phyloP scores from a whole-genome alignment of 1,284 basidiomycete species.

The Mycena citricolor region DNA sequence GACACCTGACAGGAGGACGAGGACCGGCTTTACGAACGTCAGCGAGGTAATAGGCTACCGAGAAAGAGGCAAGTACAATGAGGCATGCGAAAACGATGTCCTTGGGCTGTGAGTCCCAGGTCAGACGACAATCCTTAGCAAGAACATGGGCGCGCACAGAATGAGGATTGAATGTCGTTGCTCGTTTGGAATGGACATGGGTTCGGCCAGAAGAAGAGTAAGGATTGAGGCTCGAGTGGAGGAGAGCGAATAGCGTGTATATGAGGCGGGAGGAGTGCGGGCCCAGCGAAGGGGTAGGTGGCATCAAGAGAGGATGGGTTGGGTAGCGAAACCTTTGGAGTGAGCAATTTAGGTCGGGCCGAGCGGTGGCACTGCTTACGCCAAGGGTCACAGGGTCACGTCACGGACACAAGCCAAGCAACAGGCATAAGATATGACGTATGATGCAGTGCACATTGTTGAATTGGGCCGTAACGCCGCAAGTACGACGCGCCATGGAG shows the following conservation, averaged over 20 bases:
- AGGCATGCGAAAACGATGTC: slow-evolving; percentile 50
- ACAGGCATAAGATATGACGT: too few relatives aligned
- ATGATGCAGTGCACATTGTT: too few relatives aligned
- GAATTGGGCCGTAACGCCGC: too few relatives aligned
- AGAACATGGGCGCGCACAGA: not conserved
- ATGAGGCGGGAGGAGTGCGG: slow-evolving; percentile 20
- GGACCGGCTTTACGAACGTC: slow-evolving; percentile 38
- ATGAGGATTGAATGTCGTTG: slow-evolving; percentile 7
- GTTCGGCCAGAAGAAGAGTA: slow-evolving; percentile 2
- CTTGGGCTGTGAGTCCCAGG: slow-evolving; percentile 24
- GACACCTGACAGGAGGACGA: slow-evolving; percentile 61
- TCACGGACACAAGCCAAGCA: too few relatives aligned
- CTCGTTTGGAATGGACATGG: slow-evolving; percentile 17
- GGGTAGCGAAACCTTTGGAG: too few relatives aligned
- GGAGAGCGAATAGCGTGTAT: slow-evolving; percentile 23
- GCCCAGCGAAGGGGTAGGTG: slow-evolving; percentile 13
- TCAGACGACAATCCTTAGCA: not conserved
- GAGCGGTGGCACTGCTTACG: too few relatives aligned
- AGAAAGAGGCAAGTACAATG: slow-evolving; percentile 32
- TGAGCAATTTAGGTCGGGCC: too few relatives aligned
- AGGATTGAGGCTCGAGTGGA: slow-evolving; percentile 12
- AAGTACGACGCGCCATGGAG: too few relatives aligned
- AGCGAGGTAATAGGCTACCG: not conserved
- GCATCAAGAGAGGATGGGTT: too few relatives aligned
- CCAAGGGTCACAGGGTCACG: too few relatives aligned